A percentile compares a stretch with the other conserved stretches of the same genome.
Evolutionary conservation across 495 filamentous ascomycete species (phyloP).

Genomic region (Podospora conica): DNA sequence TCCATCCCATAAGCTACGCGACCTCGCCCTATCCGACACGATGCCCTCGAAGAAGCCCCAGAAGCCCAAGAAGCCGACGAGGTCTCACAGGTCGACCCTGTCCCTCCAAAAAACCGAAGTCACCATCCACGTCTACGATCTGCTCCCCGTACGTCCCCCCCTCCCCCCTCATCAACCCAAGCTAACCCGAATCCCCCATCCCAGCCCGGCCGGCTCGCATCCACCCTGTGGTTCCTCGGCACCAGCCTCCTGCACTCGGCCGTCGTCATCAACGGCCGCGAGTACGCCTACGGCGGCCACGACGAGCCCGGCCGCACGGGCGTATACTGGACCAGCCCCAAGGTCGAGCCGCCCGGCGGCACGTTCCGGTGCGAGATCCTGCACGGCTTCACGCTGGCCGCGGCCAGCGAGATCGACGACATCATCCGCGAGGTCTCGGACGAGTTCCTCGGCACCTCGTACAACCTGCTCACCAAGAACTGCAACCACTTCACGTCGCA

Average conservation of each 20-base stretch:
- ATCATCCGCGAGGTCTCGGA: constrained; percentile 59
- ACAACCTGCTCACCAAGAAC: constrained; percentile 72
- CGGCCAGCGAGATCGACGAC: constrained; percentile 57
- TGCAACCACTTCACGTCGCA: constrained; percentile 78
- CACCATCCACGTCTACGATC: constrained; percentile 73
- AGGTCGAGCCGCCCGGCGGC: constrained; percentile 61
- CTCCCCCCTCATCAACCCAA: not conserved
- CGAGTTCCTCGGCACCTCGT: constrained; percentile 61
- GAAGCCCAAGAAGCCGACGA: constrained; percentile 36
- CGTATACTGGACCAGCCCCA: constrained; percentile 71
- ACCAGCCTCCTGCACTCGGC: constrained; percentile 69
- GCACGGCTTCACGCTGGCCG: constrained; percentile 62
- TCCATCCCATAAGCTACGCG: not conserved
- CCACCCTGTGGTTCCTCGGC: constrained; percentile 65
- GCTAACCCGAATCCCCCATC: not conserved
- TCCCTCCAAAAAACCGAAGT: constrained; percentile 64
- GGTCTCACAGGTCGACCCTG: constrained; percentile 50
- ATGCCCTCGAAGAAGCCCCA: constrained; percentile 41
- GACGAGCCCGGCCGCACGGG: constrained; percentile 58
- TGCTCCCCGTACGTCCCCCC: constrained; percentile 54
- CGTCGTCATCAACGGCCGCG: constrained; percentile 65
- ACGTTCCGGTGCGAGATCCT: constrained; percentile 64
- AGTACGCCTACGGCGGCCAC: constrained; percentile 83
- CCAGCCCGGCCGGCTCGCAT: constrained; percentile 61
- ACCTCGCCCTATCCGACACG: not conserved